Conservation (phyloP, 2,329 filamentous ascomycete genomes). For the Coniochaeta prunicola region DNA sequence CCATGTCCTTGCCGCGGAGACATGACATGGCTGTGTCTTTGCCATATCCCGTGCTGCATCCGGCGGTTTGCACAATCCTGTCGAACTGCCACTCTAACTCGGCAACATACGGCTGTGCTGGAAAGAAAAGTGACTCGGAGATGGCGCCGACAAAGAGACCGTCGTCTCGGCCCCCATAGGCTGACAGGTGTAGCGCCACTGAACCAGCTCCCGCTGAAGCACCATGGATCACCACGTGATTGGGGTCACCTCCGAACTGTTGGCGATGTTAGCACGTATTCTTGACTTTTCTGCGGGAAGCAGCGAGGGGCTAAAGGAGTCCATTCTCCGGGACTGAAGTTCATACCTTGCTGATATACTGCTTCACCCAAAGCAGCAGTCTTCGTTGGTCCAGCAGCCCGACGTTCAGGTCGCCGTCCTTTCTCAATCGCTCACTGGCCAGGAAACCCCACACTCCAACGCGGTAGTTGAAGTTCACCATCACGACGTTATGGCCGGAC, state of each 20-base stretch:
- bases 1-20: constrained; percentile 27
- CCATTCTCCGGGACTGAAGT: not conserved
- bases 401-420: constrained; percentile 52
- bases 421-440: constrained; percentile 45
- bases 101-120: constrained; percentile 33
- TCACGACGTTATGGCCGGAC: constrained; percentile 39
- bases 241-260: constrained; percentile 50
- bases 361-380: constrained; percentile 53
- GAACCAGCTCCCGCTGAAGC: constrained; percentile 55
- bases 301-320: too few relatives aligned
- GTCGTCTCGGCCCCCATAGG: constrained; percentile 36
- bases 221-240: constrained; percentile 53
- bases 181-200: constrained; percentile 43
- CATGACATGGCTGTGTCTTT: constrained; percentile 28
- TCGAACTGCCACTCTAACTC: constrained; percentile 43
- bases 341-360: constrained; percentile 43
- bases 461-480: constrained; percentile 57
- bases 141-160: constrained; percentile 38
- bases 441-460: constrained; percentile 58
- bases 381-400: constrained; percentile 58
- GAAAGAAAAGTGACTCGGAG: constrained; percentile 41
- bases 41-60: constrained; percentile 22
- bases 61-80: constrained; percentile 23
- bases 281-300: too few relatives aligned
- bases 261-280: not conserved